Conservation (phyloP, 2,329 filamentous ascomycete genomes). For the Trichoderma breve region DNA sequence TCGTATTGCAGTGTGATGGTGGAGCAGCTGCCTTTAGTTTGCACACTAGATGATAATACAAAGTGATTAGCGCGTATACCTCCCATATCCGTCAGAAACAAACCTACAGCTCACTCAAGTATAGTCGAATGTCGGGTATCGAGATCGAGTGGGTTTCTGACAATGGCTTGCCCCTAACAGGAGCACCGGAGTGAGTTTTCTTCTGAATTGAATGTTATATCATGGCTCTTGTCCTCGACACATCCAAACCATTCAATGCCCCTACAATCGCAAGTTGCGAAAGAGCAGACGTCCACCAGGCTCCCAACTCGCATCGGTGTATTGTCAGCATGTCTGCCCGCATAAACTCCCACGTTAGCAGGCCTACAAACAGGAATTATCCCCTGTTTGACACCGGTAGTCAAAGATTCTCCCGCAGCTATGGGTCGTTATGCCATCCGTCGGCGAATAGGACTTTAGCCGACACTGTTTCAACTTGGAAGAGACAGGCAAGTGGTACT, state of each 20-base stretch:
- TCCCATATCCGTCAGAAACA: not conserved
- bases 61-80: not conserved
- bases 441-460: slow-evolving; percentile 14
- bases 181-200: not conserved
- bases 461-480: not conserved
- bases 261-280: not conserved
- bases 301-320: not conserved
- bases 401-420: not conserved
- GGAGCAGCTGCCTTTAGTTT: not conserved
- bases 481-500: slow-evolving; percentile 1
- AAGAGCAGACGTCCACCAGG: not conserved
- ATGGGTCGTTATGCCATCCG: not conserved
- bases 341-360: not conserved
- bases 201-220: not conserved
- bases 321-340: not conserved
- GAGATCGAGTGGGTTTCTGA: not conserved
- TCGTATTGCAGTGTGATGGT: not conserved
- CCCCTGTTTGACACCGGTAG: not conserved
- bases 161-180: not conserved
- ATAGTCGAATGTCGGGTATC: not conserved
- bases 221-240: not conserved
- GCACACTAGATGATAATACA: not conserved
- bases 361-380: not conserved
- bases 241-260: not conserved
- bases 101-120: not conserved